Base-by-base conservation (phyloP, 495 filamentous ascomycete genomes). In the Immersiella caudata region DNA sequence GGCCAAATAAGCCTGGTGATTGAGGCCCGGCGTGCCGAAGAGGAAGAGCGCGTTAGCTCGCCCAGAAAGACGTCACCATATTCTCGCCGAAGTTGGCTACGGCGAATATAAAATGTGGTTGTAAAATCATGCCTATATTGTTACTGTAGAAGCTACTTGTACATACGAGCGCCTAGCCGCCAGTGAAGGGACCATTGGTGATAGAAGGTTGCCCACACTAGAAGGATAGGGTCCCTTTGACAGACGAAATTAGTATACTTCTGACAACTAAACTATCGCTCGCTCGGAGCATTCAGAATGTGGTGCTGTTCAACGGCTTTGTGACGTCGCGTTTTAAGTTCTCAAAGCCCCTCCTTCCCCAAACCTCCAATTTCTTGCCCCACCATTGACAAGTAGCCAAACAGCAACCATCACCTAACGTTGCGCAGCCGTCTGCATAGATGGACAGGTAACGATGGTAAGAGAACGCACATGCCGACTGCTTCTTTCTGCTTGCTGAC, bases 371-470 rank as follows among this genome's bases (percentile, higher is more conserved):
- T 6, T 14, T 46, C 16, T 54, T 59, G 29, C 63, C 56, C 67
- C 67, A 68, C 67, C 61, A 68, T 68, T 35, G 56, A 57, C 21
- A 49, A 49, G 46, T 22, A 55, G 24, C 26, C 57, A 61, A 33
- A 9, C 24, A 8, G 26, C 25, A 21, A 55, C 57, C 2, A 36
- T 50, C 66, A 36, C 29, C 58, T 11, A 60, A 54, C 46, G 33
- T 49, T 21, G 21, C 22, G 7, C 59, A 21, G n/a, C 29, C 58
- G 21, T 21, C 22, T 33, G 29, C 26, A 24, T 33, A 64, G 33
- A 76, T 78, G 76, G 76, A 75, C 24, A 71, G 71, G 76, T 79
- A 71, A 76, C 72, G 71, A 84, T 84, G 82, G 82, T 79, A 78
- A 54, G 72, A 35, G 11, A 21, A 3, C 11, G 5, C 6, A 1